Evolutionary conservation across 139 green algal genomes (phyloP), one percentile per base, ranked within the genome.

Genomic region (Monoraphidium neglectum): DNA sequence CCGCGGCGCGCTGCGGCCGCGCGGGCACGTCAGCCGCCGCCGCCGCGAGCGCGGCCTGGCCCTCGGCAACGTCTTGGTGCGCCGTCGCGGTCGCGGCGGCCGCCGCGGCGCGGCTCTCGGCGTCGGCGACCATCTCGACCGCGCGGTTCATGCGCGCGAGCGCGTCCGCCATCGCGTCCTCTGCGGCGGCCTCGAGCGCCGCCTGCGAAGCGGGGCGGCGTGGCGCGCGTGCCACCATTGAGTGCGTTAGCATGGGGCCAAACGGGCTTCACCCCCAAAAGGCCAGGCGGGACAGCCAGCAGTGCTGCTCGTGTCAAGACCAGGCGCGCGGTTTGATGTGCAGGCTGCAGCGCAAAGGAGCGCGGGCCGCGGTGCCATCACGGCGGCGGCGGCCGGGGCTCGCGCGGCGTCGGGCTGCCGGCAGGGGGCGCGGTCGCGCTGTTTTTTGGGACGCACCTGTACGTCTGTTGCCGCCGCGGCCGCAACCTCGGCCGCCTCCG

Each of bases 11-110:
- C 57, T 16, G 57, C 26, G 16, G 57, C 49, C 46, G 32, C 32
- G 36, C 46, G 6, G 73, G 73, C 15, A 73, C 33, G 51, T 79
- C 63, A 47, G 73, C 73, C 40, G 73, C 73, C 30, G 63, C 51
- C 8, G 10, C 4, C 43, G 73, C 73, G 32, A 54, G 37, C 3
- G 33, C 47, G 32, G 73, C 74, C 37, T 80, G 74, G 51, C 38
- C 35, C 5, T 75, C 65, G 40, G 74, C 53, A 23, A 80, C 73
- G 65, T 80, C 74, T 30, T 80, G 74, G 38, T 80, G 73, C 21
- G 74, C 74, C 47, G 74, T 80, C 16, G 74, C 74, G 53, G 73
- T 74, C 0, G 74, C 74, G 43, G 76, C 76, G 47, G 76, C 76
- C 13, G 68, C 59, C 40, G 76, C 76, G 8, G 68, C 68, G 23